Percentiles rank a stretch among this genome's conserved stretches.
Evolutionary conservation across 805 yeast species (phyloP).

Genomic region (Diddensiella caesifluorescens): DNA sequence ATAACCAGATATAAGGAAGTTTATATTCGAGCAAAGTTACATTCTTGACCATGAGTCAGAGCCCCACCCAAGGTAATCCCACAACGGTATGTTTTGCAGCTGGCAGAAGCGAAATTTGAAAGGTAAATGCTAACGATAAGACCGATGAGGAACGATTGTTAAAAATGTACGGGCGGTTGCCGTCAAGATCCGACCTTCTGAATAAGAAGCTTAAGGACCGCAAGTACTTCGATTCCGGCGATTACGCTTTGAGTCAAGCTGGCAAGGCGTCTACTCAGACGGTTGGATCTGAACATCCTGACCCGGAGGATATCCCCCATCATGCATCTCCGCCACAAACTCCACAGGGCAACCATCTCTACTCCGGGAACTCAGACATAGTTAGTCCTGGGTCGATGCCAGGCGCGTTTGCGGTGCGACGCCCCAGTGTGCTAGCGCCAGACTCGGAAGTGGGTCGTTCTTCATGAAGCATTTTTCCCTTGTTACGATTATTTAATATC

Average conservation of each 20-base stretch:
- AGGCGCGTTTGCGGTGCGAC: slow-evolving; percentile 1
- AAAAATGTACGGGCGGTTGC: slow-evolving; percentile 79
- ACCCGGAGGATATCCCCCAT: slow-evolving; percentile 20
- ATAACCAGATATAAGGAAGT: no score
- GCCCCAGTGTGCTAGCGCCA: slow-evolving; percentile 1
- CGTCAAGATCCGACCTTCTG: slow-evolving; percentile 71
- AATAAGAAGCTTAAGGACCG: slow-evolving; percentile 72
- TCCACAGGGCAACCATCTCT: background rate
- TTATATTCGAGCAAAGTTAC: no score
- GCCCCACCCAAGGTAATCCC: no score
- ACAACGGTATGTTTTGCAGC: no score
- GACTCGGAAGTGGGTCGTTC: slow-evolving; percentile 3
- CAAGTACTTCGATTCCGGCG: slow-evolving; percentile 91
- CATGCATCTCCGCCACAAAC: slow-evolving; percentile 15
- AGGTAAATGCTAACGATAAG: no score
- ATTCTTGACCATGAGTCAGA: no score
- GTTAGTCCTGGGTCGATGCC: background rate
- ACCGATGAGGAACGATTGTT: slow-evolving; percentile 74
- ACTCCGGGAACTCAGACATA: no score
- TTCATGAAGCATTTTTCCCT: no score
- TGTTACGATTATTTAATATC: slow-evolving; percentile 2
- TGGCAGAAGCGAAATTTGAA: no score
- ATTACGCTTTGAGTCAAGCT: slow-evolving; percentile 67
- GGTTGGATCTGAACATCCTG: slow-evolving; percentile 27
- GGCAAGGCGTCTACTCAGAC: slow-evolving; percentile 33